Percentiles rank a stretch among this genome's conserved stretches.
phyloP scores from a whole-genome alignment of 495 filamentous ascomycete species.

The Massariosphaeria phaeospora region DNA sequence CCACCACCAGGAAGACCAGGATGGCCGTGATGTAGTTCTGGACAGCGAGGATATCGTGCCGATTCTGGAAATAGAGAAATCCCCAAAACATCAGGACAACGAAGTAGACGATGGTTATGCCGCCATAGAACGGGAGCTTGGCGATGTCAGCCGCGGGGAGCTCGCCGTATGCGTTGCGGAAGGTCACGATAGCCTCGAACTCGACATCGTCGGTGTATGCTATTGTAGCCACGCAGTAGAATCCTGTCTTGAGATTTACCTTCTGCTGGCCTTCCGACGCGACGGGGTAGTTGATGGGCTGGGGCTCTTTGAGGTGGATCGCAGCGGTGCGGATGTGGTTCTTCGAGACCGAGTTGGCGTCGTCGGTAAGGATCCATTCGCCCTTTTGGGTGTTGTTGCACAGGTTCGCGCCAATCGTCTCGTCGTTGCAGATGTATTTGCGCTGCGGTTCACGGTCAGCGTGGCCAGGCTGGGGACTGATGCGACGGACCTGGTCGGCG shows the following conservation, averaged over 20 bases:
- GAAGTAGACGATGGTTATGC: slow-evolving; percentile 88
- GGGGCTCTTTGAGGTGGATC: slow-evolving; percentile 71
- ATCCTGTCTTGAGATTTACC: slow-evolving; percentile 65
- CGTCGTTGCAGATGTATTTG: slow-evolving; percentile 70
- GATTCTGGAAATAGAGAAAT: slow-evolving; percentile 92
- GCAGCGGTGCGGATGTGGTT: slow-evolving; percentile 71
- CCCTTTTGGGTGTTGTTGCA: slow-evolving; percentile 74
- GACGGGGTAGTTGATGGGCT: slow-evolving; percentile 72
- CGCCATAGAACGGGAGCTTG: slow-evolving; percentile 96
- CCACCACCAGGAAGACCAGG: slow-evolving; percentile 84
- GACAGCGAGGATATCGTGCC: slow-evolving; percentile 91
- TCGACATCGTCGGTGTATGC: slow-evolving; percentile 52
- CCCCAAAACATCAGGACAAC: slow-evolving; percentile 84
- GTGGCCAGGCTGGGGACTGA: slow-evolving; percentile 24
- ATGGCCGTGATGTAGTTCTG: slow-evolving; percentile 99
- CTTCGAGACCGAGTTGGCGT: slow-evolving; percentile 62
- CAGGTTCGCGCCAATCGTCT: slow-evolving; percentile 57
- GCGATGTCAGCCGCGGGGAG: slow-evolving; percentile 92
- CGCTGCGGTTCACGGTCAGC: slow-evolving; percentile 42
- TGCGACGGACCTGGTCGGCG: slow-evolving; percentile 29
- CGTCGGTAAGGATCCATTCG: slow-evolving; percentile 73
- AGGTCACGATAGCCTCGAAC: slow-evolving; percentile 80
- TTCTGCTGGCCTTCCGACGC: slow-evolving; percentile 27
- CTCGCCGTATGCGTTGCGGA: slow-evolving; percentile 93
- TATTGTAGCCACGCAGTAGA: slow-evolving; percentile 85